phyloP scores from a whole-genome alignment of 345 rosid species.

The Salix dunnii region DNA sequence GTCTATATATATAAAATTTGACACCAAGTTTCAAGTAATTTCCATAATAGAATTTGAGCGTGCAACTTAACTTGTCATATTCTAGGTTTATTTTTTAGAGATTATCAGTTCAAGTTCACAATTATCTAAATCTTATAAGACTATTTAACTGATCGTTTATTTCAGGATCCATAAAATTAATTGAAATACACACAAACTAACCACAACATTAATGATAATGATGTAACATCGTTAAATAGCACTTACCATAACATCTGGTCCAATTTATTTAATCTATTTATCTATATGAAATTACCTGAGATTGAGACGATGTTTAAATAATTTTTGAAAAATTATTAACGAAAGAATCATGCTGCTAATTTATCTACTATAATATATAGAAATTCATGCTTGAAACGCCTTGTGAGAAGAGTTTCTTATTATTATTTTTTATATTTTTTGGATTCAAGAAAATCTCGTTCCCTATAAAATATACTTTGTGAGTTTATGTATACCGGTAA shows the following conservation, averaged over 20 bases:
- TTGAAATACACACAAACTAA: fast-evolving
- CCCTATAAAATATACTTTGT: no score
- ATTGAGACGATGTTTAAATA: not conserved
- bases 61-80: no score
- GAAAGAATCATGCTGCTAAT: not conserved
- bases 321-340: not conserved
- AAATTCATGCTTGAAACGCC: not conserved
- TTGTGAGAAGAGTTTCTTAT: not conserved
- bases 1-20: not conserved
- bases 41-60: no score
- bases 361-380: not conserved
- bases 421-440: no score
- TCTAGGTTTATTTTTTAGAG: no score
- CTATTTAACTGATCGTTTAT: no score
- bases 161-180: no score
- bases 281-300: not conserved
- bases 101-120: no score
- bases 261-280: not conserved
- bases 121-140: no score
- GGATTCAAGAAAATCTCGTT: no score
- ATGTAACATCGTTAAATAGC: not conserved
- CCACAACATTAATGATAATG: not conserved
- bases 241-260: no score
- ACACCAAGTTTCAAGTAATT: not conserved
- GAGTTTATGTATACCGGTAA: no score